Conservation (phyloP, 2,329 filamentous ascomycete genomes). For the Pseudogymnoascus sp. region DNA sequence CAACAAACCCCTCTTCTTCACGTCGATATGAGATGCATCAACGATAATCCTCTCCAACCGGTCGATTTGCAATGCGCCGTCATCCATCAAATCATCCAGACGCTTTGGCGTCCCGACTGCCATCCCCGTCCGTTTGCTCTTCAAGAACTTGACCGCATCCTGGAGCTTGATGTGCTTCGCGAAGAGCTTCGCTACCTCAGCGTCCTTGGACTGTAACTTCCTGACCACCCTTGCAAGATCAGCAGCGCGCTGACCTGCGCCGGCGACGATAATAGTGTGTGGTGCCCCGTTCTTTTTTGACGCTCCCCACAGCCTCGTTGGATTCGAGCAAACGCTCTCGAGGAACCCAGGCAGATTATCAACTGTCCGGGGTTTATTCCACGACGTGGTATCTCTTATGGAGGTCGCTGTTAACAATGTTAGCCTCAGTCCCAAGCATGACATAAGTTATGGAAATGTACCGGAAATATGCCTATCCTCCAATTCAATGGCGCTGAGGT, state of each 20-base stretch:
- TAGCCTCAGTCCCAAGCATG: slow-evolving; percentile 8
- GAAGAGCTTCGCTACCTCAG: slow-evolving; percentile 80
- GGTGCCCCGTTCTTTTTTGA: slow-evolving; percentile 62
- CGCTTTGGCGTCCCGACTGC: slow-evolving; percentile 84
- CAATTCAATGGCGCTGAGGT: slow-evolving; percentile 75
- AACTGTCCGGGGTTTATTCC: slow-evolving; percentile 55
- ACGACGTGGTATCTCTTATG: slow-evolving; percentile 73
- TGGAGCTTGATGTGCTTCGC: slow-evolving; percentile 96
- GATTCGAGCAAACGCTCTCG: slow-evolving; percentile 52
- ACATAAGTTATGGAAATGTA: slow-evolving; percentile 32
- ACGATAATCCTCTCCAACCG: slow-evolving; percentile 73
- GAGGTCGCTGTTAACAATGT: slow-evolving; percentile 46
- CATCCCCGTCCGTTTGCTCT: slow-evolving; percentile 64
- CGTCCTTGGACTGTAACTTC: slow-evolving; percentile 70
- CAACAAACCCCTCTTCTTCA: slow-evolving; percentile 86
- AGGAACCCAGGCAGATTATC: slow-evolving; percentile 73
- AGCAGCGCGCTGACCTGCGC: slow-evolving; percentile 75
- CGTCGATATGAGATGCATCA: slow-evolving; percentile 86
- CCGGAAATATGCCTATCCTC: slow-evolving; percentile 73
- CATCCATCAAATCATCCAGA: slow-evolving; percentile 71
- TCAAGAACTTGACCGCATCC: slow-evolving; percentile 71
- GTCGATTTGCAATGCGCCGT: slow-evolving; percentile 63
- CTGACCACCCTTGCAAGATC: slow-evolving; percentile 69
- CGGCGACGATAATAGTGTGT: slow-evolving; percentile 83
- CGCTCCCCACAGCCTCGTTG: slow-evolving; percentile 49